These are phyloP conservation scores for Citrus glauca DNA, from an alignment of 345 rosid species.

Conservation along the genomic window DNA sequence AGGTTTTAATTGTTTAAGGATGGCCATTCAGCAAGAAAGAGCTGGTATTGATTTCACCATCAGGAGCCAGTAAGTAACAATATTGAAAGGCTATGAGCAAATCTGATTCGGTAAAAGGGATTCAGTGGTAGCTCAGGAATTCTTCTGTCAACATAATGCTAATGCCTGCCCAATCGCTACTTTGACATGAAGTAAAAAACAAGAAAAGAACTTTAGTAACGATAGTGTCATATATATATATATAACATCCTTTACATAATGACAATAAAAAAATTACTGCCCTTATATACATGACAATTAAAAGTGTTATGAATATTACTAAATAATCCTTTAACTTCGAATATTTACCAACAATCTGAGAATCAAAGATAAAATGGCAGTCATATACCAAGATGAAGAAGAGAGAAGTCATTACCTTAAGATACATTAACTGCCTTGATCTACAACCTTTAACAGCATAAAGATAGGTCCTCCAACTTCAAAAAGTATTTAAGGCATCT, in stretches of 20 bases:
- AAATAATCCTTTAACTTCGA: background rate
- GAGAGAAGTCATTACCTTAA: constrained; percentile 25
- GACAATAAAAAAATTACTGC: background rate
- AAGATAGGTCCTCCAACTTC: background rate
- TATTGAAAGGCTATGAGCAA: background rate
- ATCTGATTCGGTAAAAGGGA: constrained; percentile 11
- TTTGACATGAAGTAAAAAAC: background rate
- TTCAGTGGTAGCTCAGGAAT: constrained; percentile 4
- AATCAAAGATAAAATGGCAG: background rate
- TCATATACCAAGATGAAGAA: background rate
- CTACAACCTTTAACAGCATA: constrained; percentile 11
- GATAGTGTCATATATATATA: background rate
- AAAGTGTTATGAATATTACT: background rate
- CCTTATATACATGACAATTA: background rate
- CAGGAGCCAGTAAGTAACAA: background rate
- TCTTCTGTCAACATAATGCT: constrained; percentile 8
- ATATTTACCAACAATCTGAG: background rate
- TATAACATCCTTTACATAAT: background rate
- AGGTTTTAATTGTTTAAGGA: constrained; percentile 12
- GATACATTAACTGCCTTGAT: constrained; percentile 13
- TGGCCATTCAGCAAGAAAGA: constrained; percentile 14
- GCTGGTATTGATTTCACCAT: constrained; percentile 5
- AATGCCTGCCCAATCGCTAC: constrained; percentile 14
- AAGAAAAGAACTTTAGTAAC: background rate
- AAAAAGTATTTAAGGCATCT: background rate